phyloP scores from a whole-genome alignment of 2,329 filamentous ascomycete genomes.

The Cladorrhinum sp. region DNA sequence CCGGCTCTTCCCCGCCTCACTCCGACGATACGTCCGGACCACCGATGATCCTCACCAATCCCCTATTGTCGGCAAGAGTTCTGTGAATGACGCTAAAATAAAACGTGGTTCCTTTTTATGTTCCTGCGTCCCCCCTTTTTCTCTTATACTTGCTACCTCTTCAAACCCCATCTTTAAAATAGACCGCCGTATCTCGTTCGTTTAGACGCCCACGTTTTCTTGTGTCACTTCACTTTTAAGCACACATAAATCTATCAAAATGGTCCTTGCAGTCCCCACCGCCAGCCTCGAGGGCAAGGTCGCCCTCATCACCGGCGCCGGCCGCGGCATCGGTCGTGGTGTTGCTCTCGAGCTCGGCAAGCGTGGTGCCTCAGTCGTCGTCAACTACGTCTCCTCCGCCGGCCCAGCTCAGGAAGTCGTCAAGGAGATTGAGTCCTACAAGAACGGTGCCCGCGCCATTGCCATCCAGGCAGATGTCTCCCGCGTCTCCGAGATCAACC shows the following conservation, averaged over 20 bases:
- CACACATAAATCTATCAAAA: slow-evolving; percentile 13
- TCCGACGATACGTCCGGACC: slow-evolving; percentile 16
- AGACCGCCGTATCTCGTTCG: no score
- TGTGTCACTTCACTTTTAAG: no score
- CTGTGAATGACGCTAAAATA: neutral
- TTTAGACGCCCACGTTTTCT: no score
- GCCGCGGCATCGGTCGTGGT: slow-evolving; percentile 64
- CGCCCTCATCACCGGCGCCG: slow-evolving; percentile 61
- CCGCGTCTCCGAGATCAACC: slow-evolving; percentile 55
- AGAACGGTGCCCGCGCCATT: slow-evolving; percentile 55
- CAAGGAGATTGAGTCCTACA: slow-evolving; percentile 42
- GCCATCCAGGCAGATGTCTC: slow-evolving; percentile 65
- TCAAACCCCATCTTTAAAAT: neutral
- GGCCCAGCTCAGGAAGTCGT: slow-evolving; percentile 57
- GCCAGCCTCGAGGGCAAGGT: slow-evolving; percentile 47
- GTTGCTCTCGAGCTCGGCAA: slow-evolving; percentile 65
- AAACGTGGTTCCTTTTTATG: neutral
- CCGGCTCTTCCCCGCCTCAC: slow-evolving; percentile 23
- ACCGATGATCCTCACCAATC: neutral
- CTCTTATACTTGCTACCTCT: neutral
- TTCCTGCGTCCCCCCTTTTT: neutral
- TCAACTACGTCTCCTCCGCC: slow-evolving; percentile 63
- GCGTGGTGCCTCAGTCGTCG: slow-evolving; percentile 61
- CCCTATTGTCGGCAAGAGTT: neutral
- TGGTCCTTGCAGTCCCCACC: slow-evolving; percentile 33